phyloP scores from a whole-genome alignment of 441 rosid species.

The Caryocar brasiliense region DNA sequence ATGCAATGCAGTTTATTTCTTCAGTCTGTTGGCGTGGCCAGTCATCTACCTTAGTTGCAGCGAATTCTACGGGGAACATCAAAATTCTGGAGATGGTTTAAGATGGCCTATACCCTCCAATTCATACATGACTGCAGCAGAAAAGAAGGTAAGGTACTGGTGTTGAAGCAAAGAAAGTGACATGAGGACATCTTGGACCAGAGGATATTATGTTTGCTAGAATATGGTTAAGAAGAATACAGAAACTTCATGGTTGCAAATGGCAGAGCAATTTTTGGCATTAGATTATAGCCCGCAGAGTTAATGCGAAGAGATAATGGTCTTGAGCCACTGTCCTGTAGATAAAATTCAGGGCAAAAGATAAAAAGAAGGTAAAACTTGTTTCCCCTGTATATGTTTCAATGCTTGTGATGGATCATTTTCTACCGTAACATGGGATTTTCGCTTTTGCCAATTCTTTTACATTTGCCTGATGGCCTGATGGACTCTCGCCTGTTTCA shows the following conservation, averaged over 20 bases:
- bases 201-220: constrained; percentile 14
- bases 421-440: constrained; percentile 1
- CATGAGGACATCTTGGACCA: neutral
- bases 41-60: constrained; percentile 78
- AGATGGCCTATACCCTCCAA: constrained; percentile 3
- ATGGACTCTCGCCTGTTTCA: too few species aligned
- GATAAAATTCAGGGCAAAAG: constrained; percentile 17
- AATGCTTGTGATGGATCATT: constrained; percentile 12
- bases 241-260: constrained; percentile 4
- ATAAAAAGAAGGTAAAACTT: neutral
- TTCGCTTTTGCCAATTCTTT: neutral
- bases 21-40: constrained; percentile 89
- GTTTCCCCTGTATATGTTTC: constrained; percentile 18
- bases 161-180: neutral
- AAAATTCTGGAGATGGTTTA: constrained; percentile 88
- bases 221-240: constrained; percentile 6
- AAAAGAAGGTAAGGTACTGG: neutral
- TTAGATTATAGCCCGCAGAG: constrained; percentile 14
- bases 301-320: constrained; percentile 14
- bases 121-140: neutral
- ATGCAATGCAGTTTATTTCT: constrained; percentile 71
- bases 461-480: neutral
- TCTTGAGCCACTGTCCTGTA: constrained; percentile 19
- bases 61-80: constrained; percentile 91
- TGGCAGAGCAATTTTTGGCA: constrained; percentile 8